A percentile compares a stretch with the other conserved stretches of the same genome.
phyloP scores from a whole-genome alignment of 1,139 yeast genomes.

The Geotrichum cucujoidarum region DNA sequence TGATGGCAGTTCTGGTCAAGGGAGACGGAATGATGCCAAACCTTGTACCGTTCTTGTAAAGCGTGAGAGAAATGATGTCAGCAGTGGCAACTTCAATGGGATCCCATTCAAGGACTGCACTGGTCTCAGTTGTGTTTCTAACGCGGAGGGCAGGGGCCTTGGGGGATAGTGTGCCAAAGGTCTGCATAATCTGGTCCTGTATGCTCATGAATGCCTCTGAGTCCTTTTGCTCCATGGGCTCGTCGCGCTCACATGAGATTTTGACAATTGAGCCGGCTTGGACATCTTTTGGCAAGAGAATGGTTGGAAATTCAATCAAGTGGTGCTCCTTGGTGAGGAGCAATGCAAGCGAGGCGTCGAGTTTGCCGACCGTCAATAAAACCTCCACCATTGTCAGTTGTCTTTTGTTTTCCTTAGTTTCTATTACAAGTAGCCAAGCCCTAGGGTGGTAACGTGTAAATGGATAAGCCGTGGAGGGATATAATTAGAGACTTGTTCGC shows the following conservation, averaged over 20 bases:
- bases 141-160: conserved; percentile 63
- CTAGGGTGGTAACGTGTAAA: background rate
- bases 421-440: background rate
- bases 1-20: conserved; percentile 70
- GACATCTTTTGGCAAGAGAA: conserved; percentile 83
- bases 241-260: conserved; percentile 76
- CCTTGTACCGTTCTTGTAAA: conserved; percentile 75
- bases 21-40: conserved; percentile 87
- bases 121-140: conserved; percentile 85
- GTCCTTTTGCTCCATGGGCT: conserved; percentile 62
- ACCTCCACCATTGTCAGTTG: conserved; percentile 65
- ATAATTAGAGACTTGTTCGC: no score
- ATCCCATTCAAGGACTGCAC: conserved; percentile 94
- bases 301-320: conserved; percentile 91
- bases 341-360: conserved; percentile 91
- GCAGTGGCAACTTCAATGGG: conserved; percentile 79
- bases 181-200: conserved; percentile 67
- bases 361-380: conserved; percentile 88
- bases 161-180: conserved; percentile 75
- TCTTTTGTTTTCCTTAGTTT: background rate
- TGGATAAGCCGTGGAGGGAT: no score
- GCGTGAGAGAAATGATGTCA: conserved; percentile 64
- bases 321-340: conserved; percentile 90
- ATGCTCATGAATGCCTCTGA: conserved; percentile 52
- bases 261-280: conserved; percentile 91